Conservation (phyloP, 768 basidiomycete species). For the Udeniomyces megalosporus region DNA sequence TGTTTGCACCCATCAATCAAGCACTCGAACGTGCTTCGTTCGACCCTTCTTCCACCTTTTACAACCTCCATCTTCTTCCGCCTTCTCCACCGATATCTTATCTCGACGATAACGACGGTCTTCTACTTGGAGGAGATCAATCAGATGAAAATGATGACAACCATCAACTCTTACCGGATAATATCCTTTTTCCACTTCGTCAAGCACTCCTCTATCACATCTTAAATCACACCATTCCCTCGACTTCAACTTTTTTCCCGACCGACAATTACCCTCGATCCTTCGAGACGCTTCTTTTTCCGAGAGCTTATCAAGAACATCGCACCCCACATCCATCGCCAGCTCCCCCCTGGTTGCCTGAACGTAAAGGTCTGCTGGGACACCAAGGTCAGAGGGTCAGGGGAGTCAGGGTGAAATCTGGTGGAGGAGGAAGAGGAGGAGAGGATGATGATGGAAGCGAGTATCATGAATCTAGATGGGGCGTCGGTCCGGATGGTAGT, state of each 20-base stretch:
- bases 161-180: slow-evolving; percentile 48
- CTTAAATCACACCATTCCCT: slow-evolving; percentile 57
- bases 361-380: slow-evolving; percentile 58
- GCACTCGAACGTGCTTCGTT: slow-evolving; percentile 34
- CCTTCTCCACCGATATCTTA: too few relatives aligned
- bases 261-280: slow-evolving; percentile 23
- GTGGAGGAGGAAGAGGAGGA: slow-evolving; percentile 30
- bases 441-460: slow-evolving; percentile 28
- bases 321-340: slow-evolving; percentile 44
- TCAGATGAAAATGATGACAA: slow-evolving; percentile 5
- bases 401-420: slow-evolving; percentile 38
- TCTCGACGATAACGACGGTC: not conserved
- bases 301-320: slow-evolving; percentile 13
- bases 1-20: slow-evolving; percentile 92
- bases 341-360: slow-evolving; percentile 68
- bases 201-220: slow-evolving; percentile 91
- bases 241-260: not conserved
- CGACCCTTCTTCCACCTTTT: too few relatives aligned
- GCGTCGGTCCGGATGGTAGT: slow-evolving; percentile 55
- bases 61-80: too few relatives aligned
- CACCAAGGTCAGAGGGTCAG: slow-evolving; percentile 51
- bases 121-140: slow-evolving; percentile 12
- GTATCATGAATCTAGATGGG: slow-evolving; percentile 9
- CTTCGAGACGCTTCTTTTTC: slow-evolving; percentile 26
- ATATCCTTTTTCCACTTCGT: slow-evolving; percentile 63